These are phyloP conservation scores for Blastobotrys indianensis DNA, from an alignment of 1,139 yeast species.

Conservation along the genomic window DNA sequence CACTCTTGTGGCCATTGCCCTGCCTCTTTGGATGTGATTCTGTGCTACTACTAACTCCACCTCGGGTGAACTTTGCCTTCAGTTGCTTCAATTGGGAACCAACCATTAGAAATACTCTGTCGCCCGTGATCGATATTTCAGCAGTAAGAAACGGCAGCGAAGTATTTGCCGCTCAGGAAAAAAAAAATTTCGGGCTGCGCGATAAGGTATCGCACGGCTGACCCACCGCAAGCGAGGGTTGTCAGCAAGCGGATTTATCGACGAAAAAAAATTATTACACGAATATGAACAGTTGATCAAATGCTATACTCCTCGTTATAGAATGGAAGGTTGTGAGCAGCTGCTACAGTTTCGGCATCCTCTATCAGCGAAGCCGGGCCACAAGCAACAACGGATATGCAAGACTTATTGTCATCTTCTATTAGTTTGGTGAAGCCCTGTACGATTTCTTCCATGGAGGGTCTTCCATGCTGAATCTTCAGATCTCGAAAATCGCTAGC, in stretches of 20 bases:
- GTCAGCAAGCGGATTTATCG: too few species aligned
- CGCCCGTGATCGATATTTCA: too few species aligned
- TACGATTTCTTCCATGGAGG: slow-evolving; percentile 20
- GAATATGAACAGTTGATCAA: too few species aligned
- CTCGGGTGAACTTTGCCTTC: slow-evolving; percentile 66
- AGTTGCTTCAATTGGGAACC: slow-evolving; percentile 74
- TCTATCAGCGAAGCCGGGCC: slow-evolving; percentile 54
- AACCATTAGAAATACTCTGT: not conserved
- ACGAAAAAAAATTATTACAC: too few species aligned
- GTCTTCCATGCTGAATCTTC: slow-evolving; percentile 30
- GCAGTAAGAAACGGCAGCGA: too few species aligned
- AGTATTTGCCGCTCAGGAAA: too few species aligned
- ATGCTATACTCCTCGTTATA: slow-evolving; percentile 39
- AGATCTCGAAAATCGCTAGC: slow-evolving; percentile 18
- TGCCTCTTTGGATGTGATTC: slow-evolving; percentile 52
- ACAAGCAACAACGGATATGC: slow-evolving; percentile 59
- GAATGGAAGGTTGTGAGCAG: slow-evolving; percentile 35
- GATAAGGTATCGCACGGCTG: too few species aligned
- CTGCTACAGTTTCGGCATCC: slow-evolving; percentile 45
- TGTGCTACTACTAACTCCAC: slow-evolving; percentile 80
- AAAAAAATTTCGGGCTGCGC: too few species aligned
- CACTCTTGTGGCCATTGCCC: slow-evolving; percentile 45
- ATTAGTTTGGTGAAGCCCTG: slow-evolving; percentile 14
- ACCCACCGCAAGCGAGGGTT: too few species aligned
- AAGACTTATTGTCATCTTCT: slow-evolving; percentile 22